Evolutionary conservation across 345 rosid species (phyloP), one percentile per base, ranked within the genome.

Genomic region (Gossypium australe): DNA sequence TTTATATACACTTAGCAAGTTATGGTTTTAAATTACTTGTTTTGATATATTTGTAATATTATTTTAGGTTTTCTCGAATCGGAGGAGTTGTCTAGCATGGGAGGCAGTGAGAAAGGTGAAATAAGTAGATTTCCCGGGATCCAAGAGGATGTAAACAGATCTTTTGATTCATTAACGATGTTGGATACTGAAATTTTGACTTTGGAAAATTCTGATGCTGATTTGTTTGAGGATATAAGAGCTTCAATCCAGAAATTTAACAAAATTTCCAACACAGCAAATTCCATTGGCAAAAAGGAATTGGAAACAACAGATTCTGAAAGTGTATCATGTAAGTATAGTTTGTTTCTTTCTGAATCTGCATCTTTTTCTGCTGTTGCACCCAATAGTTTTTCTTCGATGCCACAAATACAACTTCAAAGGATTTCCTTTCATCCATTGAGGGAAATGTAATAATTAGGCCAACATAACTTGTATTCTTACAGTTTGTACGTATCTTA

Each of bases 1-100:
- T 56, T 51, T 75, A 80, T 12, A 48, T 69, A 29, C 65, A 17
- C 9, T 53, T 25, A 14, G 3, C 13, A 4, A 48, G 22, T 18
- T 52, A 13, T 24, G 62, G 10, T 53, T 65, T 43, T 74, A 25
- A 38, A 58, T 24, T 25, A 24, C 55, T 4, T 38, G 51, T 27
- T 41, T 63, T 41, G 8, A 27, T 60, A 20, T 59, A 55, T 13
- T 45, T 53, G 12, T 70, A 25, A 11, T 22, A 1, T 70, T 13
- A 72, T n/a, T 41, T 70, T 5, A 96, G 98, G 99, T 49, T 86
- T 96, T 76, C 76, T 96, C 75, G 97, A 96, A 49, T 86, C 95
- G 11, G 97, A 96, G 11, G 99, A 93, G 86, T 61, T 96, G 79
- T 89, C 86, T 48, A 84, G 82, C 82, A 90, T 96, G 1, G 90